Evolutionary conservation across 2,329 filamentous ascomycete species (phyloP).

Genomic region (Colletotrichum tropicicola): DNA sequence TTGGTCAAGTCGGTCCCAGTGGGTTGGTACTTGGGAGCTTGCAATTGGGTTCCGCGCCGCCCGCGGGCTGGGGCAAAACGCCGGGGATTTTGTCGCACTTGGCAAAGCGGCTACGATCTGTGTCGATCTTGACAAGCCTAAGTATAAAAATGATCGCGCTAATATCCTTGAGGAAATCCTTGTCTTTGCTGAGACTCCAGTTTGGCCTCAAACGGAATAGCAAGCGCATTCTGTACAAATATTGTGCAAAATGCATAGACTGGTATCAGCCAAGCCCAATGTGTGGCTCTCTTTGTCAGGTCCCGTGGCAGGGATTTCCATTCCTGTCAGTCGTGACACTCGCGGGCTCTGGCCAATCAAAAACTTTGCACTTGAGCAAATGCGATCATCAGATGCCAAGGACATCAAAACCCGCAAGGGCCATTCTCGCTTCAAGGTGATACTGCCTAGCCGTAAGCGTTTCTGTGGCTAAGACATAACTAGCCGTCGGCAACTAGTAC

Average conservation of each 20-base stretch:
- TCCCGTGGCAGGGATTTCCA: constrained; percentile 3
- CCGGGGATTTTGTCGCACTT: constrained; percentile 6
- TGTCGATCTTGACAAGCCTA: constrained; percentile 1
- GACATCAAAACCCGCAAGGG: not conserved
- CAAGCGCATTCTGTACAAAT: not conserved
- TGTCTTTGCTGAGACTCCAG: not conserved
- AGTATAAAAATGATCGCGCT: not conserved
- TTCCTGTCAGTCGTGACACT: constrained; percentile 4
- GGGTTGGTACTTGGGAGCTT: not conserved
- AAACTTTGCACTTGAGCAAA: not conserved
- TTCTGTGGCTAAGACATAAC: not conserved
- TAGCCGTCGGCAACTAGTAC: constrained; percentile 4
- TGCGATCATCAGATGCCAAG: constrained; percentile 11
- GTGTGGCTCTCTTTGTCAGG: not conserved
- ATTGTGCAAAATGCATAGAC: not conserved
- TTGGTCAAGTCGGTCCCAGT: not conserved
- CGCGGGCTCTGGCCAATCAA: not conserved
- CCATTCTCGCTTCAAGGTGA: not conserved
- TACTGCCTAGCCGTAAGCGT: constrained; percentile 2
- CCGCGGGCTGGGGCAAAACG: not conserved
- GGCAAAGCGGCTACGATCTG: not conserved
- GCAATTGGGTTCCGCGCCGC: not conserved
- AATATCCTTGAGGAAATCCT: not conserved
- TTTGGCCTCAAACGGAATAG: constrained; percentile 1
- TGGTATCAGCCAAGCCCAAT: constrained; percentile 5